Evolutionary conservation across 176 grass and related monocot genomes (phyloP).

Genomic region (Oryza longistaminata): DNA sequence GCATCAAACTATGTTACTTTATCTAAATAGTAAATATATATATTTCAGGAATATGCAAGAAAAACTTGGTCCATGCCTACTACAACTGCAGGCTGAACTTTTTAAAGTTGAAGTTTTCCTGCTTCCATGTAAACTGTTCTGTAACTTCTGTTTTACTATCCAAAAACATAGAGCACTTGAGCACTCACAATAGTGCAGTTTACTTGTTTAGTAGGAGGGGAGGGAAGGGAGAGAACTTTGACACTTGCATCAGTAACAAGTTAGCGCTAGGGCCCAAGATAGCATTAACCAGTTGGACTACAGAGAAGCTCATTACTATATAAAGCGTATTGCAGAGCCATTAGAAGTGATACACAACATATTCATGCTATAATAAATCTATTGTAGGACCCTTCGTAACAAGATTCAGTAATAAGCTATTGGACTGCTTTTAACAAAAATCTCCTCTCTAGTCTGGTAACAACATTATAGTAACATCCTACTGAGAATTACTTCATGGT

Average conservation of each 20-base stretch:
- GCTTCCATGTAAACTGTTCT: background rate
- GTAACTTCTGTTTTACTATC: background rate
- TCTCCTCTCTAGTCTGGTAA: too few relatives aligned
- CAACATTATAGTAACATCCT: too few relatives aligned
- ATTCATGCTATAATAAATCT: background rate
- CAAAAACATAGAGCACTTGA: background rate
- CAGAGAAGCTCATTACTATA: too few relatives aligned
- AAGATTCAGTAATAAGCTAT: background rate
- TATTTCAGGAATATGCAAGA: conserved; percentile 10
- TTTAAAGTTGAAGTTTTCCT: background rate
- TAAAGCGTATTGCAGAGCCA: background rate
- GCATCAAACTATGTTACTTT: background rate
- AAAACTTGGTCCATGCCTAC: background rate
- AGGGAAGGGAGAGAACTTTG: background rate
- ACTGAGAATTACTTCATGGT: background rate
- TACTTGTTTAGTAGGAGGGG: background rate
- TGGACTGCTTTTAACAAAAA: too few relatives aligned
- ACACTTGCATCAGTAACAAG: background rate
- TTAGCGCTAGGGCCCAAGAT: background rate
- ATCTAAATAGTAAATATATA: background rate
- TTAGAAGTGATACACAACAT: background rate
- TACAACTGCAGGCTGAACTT: conserved; percentile 11
- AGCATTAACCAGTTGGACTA: background rate
- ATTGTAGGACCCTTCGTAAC: background rate
- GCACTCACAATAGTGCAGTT: background rate